phyloP scores from a whole-genome alignment of 805 yeast species.

The Metschnikowia bowlesiae region DNA sequence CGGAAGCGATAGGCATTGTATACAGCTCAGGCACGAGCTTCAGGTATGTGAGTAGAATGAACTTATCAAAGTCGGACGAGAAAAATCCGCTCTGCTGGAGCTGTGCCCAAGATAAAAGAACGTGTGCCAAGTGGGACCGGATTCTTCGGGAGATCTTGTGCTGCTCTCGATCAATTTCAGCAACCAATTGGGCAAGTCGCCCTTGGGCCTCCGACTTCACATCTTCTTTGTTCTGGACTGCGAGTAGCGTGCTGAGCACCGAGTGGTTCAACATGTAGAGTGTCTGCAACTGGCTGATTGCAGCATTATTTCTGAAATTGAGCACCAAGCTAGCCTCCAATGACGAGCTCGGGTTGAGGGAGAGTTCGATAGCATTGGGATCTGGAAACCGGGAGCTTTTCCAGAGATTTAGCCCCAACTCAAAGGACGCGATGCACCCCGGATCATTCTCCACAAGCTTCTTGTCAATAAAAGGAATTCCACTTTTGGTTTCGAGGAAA shows the following conservation, averaged over 20 bases:
- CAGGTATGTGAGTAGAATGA: conserved; percentile 18
- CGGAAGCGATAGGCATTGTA: conserved; percentile 10
- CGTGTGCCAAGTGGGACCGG: conserved; percentile 17
- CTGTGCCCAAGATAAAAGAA: conserved; percentile 15
- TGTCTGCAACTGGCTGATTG: conserved; percentile 20
- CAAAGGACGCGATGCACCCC: conserved; percentile 10
- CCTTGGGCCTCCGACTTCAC: not conserved
- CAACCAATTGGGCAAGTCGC: conserved; percentile 3
- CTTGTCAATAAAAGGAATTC: not conserved
- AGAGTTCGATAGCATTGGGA: not conserved
- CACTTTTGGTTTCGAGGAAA: not conserved
- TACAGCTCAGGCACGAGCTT: conserved; percentile 5
- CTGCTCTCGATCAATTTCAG: conserved; percentile 17
- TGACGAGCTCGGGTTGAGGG: not conserved
- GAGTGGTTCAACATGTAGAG: conserved; percentile 21
- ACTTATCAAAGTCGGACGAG: conserved; percentile 19
- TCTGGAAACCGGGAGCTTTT: conserved; percentile 9
- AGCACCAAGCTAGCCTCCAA: conserved; percentile 6
- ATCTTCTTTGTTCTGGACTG: conserved; percentile 11
- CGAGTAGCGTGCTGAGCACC: conserved; percentile 8
- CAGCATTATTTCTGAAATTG: conserved; percentile 18
- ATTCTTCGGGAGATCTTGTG: conserved; percentile 14
- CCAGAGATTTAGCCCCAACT: conserved; percentile 15
- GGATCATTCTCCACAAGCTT: not conserved
- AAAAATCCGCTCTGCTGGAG: not conserved